These are phyloP conservation scores for Amauroascus verrucosus DNA, from an alignment of 2,329 filamentous ascomycete genomes.

Conservation along the genomic window DNA sequence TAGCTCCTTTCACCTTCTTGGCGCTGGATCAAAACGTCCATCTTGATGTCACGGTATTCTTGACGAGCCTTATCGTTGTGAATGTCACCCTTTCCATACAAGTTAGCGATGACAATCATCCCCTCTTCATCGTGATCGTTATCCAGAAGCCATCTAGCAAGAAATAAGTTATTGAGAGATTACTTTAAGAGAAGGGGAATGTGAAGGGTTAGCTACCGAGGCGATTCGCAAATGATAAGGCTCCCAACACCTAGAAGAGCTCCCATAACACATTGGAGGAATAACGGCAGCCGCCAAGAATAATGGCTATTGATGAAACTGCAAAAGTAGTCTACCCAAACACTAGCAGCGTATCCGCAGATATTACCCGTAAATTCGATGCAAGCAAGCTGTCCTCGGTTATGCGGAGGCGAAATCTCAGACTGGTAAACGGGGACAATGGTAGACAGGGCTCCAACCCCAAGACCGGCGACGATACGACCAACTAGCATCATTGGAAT, in stretches of 20 bases:
- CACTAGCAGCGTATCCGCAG: constrained; percentile 85
- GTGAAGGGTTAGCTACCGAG: constrained; percentile 50
- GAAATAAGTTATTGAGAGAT: constrained; percentile 18
- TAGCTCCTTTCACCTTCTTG: constrained; percentile 93
- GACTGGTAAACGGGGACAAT: constrained; percentile 92
- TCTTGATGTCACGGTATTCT: constrained; percentile 98
- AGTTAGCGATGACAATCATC: constrained; percentile 93
- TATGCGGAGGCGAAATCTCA: constrained; percentile 92
- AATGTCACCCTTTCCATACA: constrained; percentile 92
- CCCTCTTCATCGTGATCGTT: constrained; percentile 98
- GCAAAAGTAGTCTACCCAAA: constrained; percentile 98
- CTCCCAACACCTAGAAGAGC: constrained; percentile 73
- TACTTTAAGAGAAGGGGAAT: not conserved
- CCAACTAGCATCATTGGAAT: constrained; percentile 84
- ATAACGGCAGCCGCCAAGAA: constrained; percentile 81
- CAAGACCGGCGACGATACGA: constrained; percentile 72
- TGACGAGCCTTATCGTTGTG: constrained; percentile 86
- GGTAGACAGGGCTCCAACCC: constrained; percentile 78
- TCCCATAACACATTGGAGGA: constrained; percentile 94
- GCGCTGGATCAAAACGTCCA: constrained; percentile 84
- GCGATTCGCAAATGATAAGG: constrained; percentile 90
- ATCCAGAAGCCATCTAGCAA: constrained; percentile 77
- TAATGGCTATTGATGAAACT: constrained; percentile 75
- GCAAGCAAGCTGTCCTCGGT: constrained; percentile 87
- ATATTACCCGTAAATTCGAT: constrained; percentile 99